A percentile compares a stretch with the other conserved stretches of the same genome.
These are phyloP conservation scores for Boletus barrowsii DNA, from an alignment of 768 basidiomycete genomes.

Conservation along the genomic window DNA sequence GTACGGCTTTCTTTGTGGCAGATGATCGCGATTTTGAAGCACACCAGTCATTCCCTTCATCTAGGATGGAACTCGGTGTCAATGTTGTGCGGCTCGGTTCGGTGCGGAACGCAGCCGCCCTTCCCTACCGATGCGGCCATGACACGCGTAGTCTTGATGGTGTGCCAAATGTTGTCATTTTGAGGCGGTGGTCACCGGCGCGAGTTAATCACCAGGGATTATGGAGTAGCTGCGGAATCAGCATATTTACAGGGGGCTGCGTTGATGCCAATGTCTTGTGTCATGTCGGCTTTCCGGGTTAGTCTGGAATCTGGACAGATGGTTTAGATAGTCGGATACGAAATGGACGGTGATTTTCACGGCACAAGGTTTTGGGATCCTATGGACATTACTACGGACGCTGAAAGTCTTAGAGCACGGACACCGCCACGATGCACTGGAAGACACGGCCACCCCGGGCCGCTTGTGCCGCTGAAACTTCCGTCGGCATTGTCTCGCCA, in stretches of 20 bases:
- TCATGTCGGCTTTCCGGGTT: background rate
- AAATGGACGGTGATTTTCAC: background rate
- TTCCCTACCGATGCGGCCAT: no score
- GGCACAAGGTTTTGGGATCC: background rate
- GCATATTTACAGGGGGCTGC: background rate
- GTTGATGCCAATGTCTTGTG: background rate
- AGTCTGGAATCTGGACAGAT: background rate
- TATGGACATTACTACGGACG: no score
- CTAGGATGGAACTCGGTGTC: no score
- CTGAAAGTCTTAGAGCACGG: background rate
- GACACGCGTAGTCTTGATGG: no score
- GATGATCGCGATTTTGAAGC: background rate
- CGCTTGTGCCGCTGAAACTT: background rate
- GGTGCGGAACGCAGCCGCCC: no score
- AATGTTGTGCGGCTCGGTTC: no score
- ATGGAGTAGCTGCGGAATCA: background rate
- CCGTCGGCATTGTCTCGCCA: background rate
- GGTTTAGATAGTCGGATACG: background rate
- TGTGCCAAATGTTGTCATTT: background rate
- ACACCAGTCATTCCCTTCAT: no score
- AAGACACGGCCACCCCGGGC: conserved; percentile 9
- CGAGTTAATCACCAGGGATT: background rate
- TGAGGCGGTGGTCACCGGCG: background rate
- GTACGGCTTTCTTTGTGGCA: conserved; percentile 12
- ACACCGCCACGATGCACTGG: conserved; percentile 10